Percentiles rank a stretch among this genome's conserved stretches.
These are phyloP conservation scores for Nicotiana paniculata DNA, from an alignment of 257 asterid genomes.

Conservation along the genomic window DNA sequence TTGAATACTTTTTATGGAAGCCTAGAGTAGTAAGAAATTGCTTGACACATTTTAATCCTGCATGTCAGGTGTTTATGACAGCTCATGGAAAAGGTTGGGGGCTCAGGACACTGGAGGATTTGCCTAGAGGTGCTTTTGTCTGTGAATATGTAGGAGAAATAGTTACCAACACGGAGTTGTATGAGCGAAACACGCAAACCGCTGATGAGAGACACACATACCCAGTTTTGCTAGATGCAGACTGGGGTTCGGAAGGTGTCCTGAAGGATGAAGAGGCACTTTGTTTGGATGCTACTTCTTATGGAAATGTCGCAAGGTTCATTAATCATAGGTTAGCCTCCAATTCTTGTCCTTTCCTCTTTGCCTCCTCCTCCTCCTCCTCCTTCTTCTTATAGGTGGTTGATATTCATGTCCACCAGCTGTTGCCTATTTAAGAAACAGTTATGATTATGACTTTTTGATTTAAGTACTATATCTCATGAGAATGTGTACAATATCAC, in stretches of 20 bases:
- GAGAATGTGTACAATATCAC: not conserved
- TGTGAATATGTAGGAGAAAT: conserved; percentile 67
- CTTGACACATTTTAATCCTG: not conserved
- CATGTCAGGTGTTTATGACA: conserved; percentile 51
- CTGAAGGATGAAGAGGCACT: conserved; percentile 66
- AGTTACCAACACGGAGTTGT: conserved; percentile 56
- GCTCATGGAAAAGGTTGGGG: conserved; percentile 80
- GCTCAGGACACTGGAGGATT: conserved; percentile 58
- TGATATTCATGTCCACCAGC: not conserved
- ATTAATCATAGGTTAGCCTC: conserved; percentile 53
- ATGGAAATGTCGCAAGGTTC: conserved; percentile 66
- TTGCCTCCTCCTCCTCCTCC: too few relatives aligned
- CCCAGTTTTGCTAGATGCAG: conserved; percentile 68
- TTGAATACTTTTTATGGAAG: not conserved
- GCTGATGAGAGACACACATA: conserved; percentile 41
- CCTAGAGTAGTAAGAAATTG: not conserved
- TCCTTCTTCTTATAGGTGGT: too few relatives aligned
- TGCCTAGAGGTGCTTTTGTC: conserved; percentile 66
- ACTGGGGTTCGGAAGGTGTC: conserved; percentile 60
- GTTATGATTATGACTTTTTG: not conserved
- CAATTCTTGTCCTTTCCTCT: not conserved
- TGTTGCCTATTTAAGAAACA: not conserved
- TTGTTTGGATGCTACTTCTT: conserved; percentile 63
- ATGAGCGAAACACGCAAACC: conserved; percentile 36
- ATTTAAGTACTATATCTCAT: not conserved